A percentile compares a stretch with the other conserved stretches of the same genome.
Conservation (phyloP, 129 eudicot species). For the Pulicaria dysenterica region DNA sequence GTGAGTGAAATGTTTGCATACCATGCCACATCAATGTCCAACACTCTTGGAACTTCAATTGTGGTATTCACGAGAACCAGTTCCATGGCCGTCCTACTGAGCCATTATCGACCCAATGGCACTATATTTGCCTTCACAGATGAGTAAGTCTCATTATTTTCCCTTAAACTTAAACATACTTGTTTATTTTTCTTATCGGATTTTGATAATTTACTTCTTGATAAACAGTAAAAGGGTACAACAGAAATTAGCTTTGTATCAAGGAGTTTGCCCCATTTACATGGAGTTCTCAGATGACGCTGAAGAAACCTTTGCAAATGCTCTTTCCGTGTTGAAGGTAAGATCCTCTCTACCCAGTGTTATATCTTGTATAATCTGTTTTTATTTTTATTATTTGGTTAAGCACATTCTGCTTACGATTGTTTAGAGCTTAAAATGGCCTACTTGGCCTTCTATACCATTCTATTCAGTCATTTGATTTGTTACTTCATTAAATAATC, state of each 20-base stretch:
- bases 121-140: slow-evolving; percentile 95
- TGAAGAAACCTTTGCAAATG: slow-evolving; percentile 77
- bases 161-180: neutral
- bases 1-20: slow-evolving; percentile 99
- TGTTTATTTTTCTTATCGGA: slow-evolving; percentile 1
- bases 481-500: too few relatives aligned
- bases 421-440: too few relatives aligned
- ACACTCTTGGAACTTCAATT: slow-evolving; percentile 92
- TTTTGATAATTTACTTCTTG: slow-evolving; percentile 14
- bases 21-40: slow-evolving; percentile 96
- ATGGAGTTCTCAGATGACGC: slow-evolving; percentile 87
- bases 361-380: neutral
- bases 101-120: slow-evolving; percentile 98
- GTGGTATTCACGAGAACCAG: slow-evolving; percentile 97
- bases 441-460: too few relatives aligned
- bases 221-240: slow-evolving; percentile 82
- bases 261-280: slow-evolving; percentile 93
- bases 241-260: slow-evolving; percentile 91
- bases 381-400: too few relatives aligned
- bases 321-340: slow-evolving; percentile 71
- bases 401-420: too few relatives aligned
- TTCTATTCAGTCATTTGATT: too few relatives aligned
- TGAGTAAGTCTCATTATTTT: slow-evolving; percentile 57
- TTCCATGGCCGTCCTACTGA: slow-evolving; percentile 79
- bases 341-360: slow-evolving; percentile 20